Percentiles rank a stretch among this genome's conserved stretches.
These are phyloP conservation scores for Fusarium sp. DNA, from an alignment of 2,329 filamentous ascomycete genomes.

Conservation along the genomic window DNA sequence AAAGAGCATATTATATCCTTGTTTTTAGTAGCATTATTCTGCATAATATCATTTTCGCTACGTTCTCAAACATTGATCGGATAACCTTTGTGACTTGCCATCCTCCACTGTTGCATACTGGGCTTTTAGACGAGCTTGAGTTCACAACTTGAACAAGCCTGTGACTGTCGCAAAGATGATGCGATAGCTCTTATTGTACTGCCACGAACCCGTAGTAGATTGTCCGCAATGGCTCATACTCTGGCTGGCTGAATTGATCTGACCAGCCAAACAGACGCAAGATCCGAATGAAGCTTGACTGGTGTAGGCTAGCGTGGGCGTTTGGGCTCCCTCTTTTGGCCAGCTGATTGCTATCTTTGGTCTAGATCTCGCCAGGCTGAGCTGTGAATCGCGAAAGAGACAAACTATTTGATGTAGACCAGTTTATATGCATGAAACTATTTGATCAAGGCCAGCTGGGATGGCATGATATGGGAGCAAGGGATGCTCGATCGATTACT, in stretches of 20 bases:
- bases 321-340: neutral
- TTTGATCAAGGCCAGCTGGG: neutral
- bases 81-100: neutral
- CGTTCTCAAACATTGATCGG: neutral
- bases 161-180: neutral
- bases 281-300: neutral
- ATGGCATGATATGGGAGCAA: neutral
- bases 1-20: constrained; percentile 37
- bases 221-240: accelerated
- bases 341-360: neutral
- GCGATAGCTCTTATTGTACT: too few relatives aligned
- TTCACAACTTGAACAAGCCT: too few relatives aligned
- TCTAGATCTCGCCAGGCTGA: neutral
- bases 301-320: neutral
- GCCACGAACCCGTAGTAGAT: neutral
- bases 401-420: neutral
- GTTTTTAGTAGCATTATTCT: constrained; percentile 30
- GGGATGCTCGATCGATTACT: neutral
- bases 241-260: neutral
- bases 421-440: neutral
- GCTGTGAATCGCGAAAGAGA: neutral
- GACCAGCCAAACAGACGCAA: neutral
- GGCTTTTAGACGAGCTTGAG: neutral
- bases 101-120: neutral
- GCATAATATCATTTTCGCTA: constrained; percentile 33